phyloP scores from a whole-genome alignment of 2,329 filamentous ascomycete genomes.

The Ustulina deusta region DNA sequence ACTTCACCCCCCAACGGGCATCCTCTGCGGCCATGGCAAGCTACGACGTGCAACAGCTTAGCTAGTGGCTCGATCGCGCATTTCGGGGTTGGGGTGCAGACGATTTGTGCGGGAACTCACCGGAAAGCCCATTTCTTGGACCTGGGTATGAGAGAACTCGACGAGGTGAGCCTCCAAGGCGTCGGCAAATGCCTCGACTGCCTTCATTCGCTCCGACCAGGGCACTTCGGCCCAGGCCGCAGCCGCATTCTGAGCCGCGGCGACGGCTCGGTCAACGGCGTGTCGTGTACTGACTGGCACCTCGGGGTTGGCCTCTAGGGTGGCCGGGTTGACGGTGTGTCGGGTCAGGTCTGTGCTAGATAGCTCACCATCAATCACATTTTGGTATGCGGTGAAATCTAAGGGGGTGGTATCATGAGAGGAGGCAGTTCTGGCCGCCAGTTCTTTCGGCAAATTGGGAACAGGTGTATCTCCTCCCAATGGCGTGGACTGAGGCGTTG shows the following conservation, averaged over 20 bases:
- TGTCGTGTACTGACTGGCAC: constrained; percentile 62
- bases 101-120: constrained; percentile 26
- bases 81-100: background rate
- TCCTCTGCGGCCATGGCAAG: constrained; percentile 42
- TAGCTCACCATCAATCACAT: constrained; percentile 63
- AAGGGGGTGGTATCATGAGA: background rate
- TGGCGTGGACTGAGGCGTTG: background rate
- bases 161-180: constrained; percentile 36
- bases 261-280: constrained; percentile 64
- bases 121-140: constrained; percentile 40
- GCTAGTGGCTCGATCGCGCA: background rate
- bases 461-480: background rate
- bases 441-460: background rate
- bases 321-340: constrained; percentile 64
- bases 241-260: constrained; percentile 60
- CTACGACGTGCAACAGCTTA: constrained; percentile 8
- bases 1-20: constrained; percentile 43
- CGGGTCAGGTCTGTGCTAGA: constrained; percentile 58
- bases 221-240: constrained; percentile 58
- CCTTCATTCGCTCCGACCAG: constrained; percentile 49
- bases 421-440: background rate
- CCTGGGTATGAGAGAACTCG: constrained; percentile 34
- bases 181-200: constrained; percentile 41
- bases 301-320: constrained; percentile 60
- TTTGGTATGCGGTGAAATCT: constrained; percentile 58